Conservation (phyloP, 1,284 basidiomycete species). For the Cryptococcus jaspeensis region DNA sequence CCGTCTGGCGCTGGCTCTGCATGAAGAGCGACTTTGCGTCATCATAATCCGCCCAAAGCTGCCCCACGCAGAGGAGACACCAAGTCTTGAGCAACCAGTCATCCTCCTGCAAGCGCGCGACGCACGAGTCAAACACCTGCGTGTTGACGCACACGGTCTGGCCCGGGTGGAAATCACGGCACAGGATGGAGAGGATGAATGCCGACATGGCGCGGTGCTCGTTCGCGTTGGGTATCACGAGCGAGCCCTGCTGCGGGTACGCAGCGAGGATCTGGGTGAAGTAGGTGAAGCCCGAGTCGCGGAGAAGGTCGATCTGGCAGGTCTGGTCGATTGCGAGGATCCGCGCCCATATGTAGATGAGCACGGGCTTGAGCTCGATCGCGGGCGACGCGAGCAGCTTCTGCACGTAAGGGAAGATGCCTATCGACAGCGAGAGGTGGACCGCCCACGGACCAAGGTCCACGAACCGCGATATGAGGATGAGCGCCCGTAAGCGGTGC, state of each 20-base stretch:
- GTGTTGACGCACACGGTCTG: conserved; percentile 84
- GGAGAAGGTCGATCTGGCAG: conserved; percentile 87
- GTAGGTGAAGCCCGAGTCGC: conserved; percentile 82
- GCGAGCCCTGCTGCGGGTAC: conserved; percentile 37
- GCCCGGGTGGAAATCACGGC: conserved; percentile 80
- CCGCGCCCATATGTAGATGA: conserved; percentile 98
- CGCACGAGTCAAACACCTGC: conserved; percentile 85
- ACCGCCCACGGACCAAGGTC: conserved; percentile 99
- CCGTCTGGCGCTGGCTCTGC: conserved; percentile 73
- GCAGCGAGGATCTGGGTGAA: conserved; percentile 75
- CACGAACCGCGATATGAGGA: conserved; percentile 95
- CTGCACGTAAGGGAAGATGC: conserved; percentile 98
- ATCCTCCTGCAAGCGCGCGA: conserved; percentile 74
- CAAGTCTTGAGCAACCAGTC: conserved; percentile 93
- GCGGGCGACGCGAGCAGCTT: conserved; percentile 94
- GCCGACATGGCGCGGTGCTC: conserved; percentile 99
- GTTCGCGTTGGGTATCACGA: conserved; percentile 80
- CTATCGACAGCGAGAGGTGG: conserved; percentile 93
- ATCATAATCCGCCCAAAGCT: conserved; percentile 91
- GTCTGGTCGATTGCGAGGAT: conserved; percentile 93
- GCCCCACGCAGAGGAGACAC: conserved; percentile 89
- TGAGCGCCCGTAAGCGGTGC: conserved; percentile 90
- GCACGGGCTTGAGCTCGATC: conserved; percentile 90
- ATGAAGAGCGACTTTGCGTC: conserved; percentile 86
- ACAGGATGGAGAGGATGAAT: conserved; percentile 91